phyloP scores from a whole-genome alignment of 495 filamentous ascomycete species.

The Massariosphaeria phaeospora region DNA sequence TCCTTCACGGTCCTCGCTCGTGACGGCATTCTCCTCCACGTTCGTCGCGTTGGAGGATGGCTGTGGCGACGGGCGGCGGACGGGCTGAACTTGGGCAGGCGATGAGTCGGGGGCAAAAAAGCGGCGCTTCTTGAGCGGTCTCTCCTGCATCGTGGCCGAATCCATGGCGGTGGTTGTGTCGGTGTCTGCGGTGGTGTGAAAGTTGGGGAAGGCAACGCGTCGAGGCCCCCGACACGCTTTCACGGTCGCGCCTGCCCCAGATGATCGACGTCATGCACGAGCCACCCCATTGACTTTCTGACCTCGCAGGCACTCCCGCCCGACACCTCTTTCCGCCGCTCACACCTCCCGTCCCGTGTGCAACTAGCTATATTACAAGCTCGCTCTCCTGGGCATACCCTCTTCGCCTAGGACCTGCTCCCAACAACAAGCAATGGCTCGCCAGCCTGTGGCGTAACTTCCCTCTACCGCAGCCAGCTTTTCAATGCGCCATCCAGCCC shows the following conservation, averaged over 20 bases:
- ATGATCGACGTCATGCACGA: conserved; percentile 12
- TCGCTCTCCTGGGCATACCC: too few species aligned
- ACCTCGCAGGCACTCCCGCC: not conserved
- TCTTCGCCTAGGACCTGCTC: too few species aligned
- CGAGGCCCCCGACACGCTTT: conserved; percentile 18
- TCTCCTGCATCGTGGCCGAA: conserved; percentile 47
- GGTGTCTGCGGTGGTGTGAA: not conserved
- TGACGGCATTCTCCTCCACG: conserved; percentile 4
- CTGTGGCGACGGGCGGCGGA: conserved; percentile 21
- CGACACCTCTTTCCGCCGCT: not conserved
- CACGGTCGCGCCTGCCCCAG: conserved; percentile 20
- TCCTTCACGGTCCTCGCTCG: not conserved
- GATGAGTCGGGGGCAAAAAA: conserved; percentile 64
- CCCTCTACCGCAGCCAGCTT: too few species aligned
- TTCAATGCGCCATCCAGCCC: conserved; percentile 12
- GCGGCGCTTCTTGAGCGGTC: conserved; percentile 72
- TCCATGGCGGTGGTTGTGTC: conserved; percentile 45
- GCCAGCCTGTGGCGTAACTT: too few species aligned
- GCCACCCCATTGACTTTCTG: not conserved
- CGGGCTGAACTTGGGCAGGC: conserved; percentile 13
- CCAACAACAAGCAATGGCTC: too few species aligned
- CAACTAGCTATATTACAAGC: too few species aligned
- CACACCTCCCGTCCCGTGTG: not conserved
- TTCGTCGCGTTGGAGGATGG: conserved; percentile 7
- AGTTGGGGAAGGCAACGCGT: conserved; percentile 1